Conservation (phyloP, 805 yeast genomes). For the Candida loeiensis region DNA sequence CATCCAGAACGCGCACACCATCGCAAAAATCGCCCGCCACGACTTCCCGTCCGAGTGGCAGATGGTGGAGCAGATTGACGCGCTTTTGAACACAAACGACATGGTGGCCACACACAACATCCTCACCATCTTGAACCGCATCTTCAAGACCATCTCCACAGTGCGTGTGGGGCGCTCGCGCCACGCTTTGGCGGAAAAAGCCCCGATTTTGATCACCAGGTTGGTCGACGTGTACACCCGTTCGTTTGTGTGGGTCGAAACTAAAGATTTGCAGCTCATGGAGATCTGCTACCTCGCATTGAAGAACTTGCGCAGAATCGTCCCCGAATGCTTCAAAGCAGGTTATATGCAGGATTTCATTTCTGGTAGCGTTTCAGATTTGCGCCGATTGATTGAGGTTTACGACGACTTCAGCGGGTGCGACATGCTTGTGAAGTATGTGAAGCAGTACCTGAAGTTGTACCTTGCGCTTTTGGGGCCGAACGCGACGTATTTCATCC, state of each 20-base stretch:
- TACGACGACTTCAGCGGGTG: constrained; percentile 4
- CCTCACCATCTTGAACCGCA: constrained; percentile 68
- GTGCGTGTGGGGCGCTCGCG: constrained; percentile 82
- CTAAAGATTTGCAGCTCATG: constrained; percentile 51
- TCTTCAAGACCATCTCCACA: constrained; percentile 67
- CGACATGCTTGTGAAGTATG: constrained; percentile 61
- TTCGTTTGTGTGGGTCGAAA: constrained; percentile 60
- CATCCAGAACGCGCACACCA: constrained; percentile 81
- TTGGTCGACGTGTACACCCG: constrained; percentile 56
- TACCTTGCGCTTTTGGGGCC: constrained; percentile 55
- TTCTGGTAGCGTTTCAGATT: constrained; percentile 47
- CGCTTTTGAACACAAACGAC: constrained; percentile 42
- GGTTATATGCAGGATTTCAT: constrained; percentile 62
- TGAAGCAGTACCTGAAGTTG: constrained; percentile 72
- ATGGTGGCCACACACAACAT: constrained; percentile 58
- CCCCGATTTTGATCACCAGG: constrained; percentile 59
- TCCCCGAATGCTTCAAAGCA: constrained; percentile 72
- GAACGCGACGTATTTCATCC: constrained; percentile 68
- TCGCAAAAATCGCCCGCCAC: constrained; percentile 70
- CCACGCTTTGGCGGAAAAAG: constrained; percentile 69
- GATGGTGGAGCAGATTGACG: constrained; percentile 62
- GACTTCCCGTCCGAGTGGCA: constrained; percentile 94
- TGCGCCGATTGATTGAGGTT: too few relatives aligned
- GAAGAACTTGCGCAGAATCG: constrained; percentile 68
- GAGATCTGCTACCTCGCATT: constrained; percentile 75